Evolutionary conservation across 139 green algal species (phyloP).

Genomic region (Chlorella sp.): DNA sequence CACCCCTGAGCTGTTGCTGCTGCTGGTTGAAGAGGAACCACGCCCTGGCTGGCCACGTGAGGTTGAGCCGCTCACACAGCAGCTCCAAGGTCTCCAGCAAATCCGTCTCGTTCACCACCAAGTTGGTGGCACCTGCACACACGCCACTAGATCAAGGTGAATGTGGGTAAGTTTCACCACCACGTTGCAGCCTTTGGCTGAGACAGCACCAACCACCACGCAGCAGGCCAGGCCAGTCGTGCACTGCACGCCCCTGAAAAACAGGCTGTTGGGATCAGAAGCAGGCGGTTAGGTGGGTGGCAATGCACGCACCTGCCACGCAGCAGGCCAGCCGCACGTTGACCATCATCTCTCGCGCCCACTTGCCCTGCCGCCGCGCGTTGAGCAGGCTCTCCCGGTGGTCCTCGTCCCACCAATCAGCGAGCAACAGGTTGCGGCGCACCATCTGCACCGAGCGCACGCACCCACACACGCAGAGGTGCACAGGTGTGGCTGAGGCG

Average conservation of each 20-base stretch:
- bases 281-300: no score
- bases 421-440: slow-evolving; percentile 79
- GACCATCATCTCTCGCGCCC: slow-evolving; percentile 57
- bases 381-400: slow-evolving; percentile 82
- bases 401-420: slow-evolving; percentile 83
- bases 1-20: no score
- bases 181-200: no score
- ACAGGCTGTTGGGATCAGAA: no score
- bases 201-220: no score
- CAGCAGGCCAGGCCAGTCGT: no score
- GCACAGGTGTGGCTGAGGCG: no score
- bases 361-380: slow-evolving; percentile 40
- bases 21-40: background rate
- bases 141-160: no score
- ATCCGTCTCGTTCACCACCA: slow-evolving; percentile 39
- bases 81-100: slow-evolving; percentile 60
- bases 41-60: slow-evolving; percentile 4
- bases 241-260: no score
- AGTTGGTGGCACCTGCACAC: slow-evolving; percentile 17
- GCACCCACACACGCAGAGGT: no score
- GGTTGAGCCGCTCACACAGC: slow-evolving; percentile 23
- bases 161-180: no score
- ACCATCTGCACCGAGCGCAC: no score
- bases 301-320: slow-evolving; percentile 70
- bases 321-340: slow-evolving; percentile 79